Conservation (phyloP, 139 green algal genomes). For the Tetradesmus obliquus region DNA sequence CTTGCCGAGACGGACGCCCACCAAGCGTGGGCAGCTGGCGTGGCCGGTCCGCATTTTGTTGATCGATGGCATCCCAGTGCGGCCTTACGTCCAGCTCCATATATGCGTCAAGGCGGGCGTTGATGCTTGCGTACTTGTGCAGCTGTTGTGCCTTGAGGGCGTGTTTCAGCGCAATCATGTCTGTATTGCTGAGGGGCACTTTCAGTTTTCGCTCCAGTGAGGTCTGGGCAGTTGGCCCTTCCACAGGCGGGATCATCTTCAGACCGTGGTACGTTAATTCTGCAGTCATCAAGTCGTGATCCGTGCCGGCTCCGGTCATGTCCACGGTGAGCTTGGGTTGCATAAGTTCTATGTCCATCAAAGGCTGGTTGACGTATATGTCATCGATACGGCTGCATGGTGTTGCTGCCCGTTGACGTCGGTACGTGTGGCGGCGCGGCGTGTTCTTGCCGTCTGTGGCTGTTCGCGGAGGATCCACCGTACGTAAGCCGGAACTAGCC, state of each 20-base stretch:
- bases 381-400: constrained; percentile 9
- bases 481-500: background rate
- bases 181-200: background rate
- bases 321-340: background rate
- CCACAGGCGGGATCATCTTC: background rate
- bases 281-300: background rate
- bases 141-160: background rate
- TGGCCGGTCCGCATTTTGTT: background rate
- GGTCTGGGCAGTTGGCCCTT: too few relatives aligned
- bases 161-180: background rate
- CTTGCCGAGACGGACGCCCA: background rate
- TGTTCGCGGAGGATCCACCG: background rate
- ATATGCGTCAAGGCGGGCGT: too few relatives aligned
- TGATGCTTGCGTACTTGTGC: background rate
- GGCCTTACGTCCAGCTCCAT: background rate
- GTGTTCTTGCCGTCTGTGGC: background rate
- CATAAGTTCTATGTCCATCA: background rate
- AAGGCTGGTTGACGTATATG: background rate
- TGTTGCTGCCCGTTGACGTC: background rate
- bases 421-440: background rate
- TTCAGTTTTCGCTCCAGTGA: background rate
- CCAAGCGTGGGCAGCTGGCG: background rate
- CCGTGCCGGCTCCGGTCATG: background rate
- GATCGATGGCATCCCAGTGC: background rate
- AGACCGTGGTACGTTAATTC: background rate